Conservation (phyloP, 352 stramenopile species). For the Pythium dissotocum region DNA sequence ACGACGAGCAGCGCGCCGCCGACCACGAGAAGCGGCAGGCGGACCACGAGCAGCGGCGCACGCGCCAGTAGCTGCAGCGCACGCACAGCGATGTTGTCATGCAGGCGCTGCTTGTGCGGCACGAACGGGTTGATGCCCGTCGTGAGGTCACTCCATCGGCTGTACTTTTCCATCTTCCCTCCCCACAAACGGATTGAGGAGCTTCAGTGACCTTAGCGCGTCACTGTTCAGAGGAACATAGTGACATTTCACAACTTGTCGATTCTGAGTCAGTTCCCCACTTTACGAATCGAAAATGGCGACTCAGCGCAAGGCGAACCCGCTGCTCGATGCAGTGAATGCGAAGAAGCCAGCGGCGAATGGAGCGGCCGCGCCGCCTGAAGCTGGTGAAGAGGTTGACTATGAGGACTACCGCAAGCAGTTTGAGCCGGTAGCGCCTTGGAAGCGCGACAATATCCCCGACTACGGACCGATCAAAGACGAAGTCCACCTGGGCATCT, state of each 20-base stretch:
- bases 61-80: constrained; percentile 48
- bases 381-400: constrained; percentile 30
- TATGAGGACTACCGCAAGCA: constrained; percentile 62
- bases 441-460: constrained; percentile 78
- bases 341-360: constrained; percentile 29
- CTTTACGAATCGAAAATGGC: constrained; percentile 22
- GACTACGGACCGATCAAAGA: constrained; percentile 76
- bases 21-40: constrained; percentile 54
- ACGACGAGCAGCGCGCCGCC: constrained; percentile 39
- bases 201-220: background rate
- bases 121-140: constrained; percentile 89
- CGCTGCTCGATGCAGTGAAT: constrained; percentile 18
- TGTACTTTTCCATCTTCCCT: constrained; percentile 82
- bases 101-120: constrained; percentile 63
- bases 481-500: constrained; percentile 62
- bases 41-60: constrained; percentile 47
- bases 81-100: constrained; percentile 39
- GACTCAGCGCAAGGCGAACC: constrained; percentile 25
- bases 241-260: background rate
- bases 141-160: constrained; percentile 79
- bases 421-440: constrained; percentile 78
- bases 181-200: background rate
- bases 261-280: constrained; percentile 13
- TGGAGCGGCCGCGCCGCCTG: constrained; percentile 13
- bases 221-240: constrained; percentile 9